phyloP scores from a whole-genome alignment of 768 basidiomycete species.

The Amanita inopinata region DNA sequence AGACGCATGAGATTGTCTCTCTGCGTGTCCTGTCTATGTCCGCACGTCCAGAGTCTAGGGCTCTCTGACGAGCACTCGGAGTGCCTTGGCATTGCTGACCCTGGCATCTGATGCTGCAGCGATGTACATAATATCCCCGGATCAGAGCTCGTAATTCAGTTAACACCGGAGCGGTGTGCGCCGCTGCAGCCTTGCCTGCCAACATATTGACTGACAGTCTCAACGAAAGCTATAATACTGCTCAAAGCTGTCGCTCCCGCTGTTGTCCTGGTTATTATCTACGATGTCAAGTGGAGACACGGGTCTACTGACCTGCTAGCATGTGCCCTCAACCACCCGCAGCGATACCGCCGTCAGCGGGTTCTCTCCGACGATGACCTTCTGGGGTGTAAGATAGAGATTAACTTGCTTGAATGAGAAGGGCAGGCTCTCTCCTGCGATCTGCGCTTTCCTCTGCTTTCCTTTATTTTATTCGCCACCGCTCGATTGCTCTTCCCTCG shows the following conservation, averaged over 20 bases:
- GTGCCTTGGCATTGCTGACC: too few species aligned
- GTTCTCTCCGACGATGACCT: too few species aligned
- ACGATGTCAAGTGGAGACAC: background rate
- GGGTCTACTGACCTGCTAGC: background rate
- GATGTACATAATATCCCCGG: too few species aligned
- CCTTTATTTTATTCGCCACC: background rate
- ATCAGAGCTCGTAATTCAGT: too few species aligned
- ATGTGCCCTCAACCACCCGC: background rate
- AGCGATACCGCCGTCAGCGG: too few species aligned
- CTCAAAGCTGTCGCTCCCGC: background rate
- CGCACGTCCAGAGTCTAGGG: background rate
- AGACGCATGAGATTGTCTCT: too few species aligned
- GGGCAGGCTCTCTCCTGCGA: background rate
- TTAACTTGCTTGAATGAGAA: background rate
- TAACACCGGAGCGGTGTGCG: background rate
- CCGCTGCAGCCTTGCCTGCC: background rate
- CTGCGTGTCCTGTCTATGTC: background rate
- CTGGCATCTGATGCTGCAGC: too few species aligned
- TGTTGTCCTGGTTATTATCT: slow-evolving; percentile 3
- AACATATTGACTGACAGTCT: background rate
- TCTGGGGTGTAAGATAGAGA: background rate
- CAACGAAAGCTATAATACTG: background rate
- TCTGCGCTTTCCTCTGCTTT: background rate
- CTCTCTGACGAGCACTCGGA: too few species aligned
- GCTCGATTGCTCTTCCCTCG: too few species aligned